Evolutionary conservation across 805 yeast genomes (phyloP).

Genomic region (Nakazawaea holstii): DNA sequence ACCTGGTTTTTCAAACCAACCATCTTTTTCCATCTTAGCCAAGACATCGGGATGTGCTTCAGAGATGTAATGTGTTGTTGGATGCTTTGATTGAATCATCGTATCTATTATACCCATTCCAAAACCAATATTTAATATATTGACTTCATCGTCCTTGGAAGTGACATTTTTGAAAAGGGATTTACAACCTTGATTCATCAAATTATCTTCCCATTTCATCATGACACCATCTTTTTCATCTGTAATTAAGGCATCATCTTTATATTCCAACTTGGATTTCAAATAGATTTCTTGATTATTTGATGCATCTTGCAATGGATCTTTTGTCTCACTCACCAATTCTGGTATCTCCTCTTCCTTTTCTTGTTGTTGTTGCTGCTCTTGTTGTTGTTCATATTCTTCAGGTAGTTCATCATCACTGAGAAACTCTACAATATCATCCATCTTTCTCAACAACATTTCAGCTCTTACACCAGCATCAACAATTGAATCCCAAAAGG

Average conservation of each 20-base stretch:
- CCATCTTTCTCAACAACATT: conserved; percentile 65
- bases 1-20: conserved; percentile 74
- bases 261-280: conserved; percentile 60
- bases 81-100: conserved; percentile 55
- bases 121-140: conserved; percentile 81
- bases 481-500: conserved; percentile 47
- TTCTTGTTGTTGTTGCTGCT: conserved; percentile 13
- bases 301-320: conserved; percentile 47
- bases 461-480: conserved; percentile 92
- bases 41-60: conserved; percentile 96
- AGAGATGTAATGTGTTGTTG: conserved; percentile 75
- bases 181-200: conserved; percentile 79
- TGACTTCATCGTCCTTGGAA: conserved; percentile 30
- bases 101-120: conserved; percentile 96
- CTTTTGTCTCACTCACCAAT: conserved; percentile 8
- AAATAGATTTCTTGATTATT: conserved; percentile 61
- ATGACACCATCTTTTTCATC: conserved; percentile 82
- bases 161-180: conserved; percentile 49
- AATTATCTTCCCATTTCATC: conserved; percentile 93
- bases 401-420: conserved; percentile 27
- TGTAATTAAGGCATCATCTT: conserved; percentile 66
- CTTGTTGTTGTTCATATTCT: conserved; percentile 14
- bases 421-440: conserved; percentile 58
- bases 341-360: not conserved
- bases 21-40: conserved; percentile 57